Conservation (phyloP, 306 rosid genomes). For the Cucumis melo region DNA sequence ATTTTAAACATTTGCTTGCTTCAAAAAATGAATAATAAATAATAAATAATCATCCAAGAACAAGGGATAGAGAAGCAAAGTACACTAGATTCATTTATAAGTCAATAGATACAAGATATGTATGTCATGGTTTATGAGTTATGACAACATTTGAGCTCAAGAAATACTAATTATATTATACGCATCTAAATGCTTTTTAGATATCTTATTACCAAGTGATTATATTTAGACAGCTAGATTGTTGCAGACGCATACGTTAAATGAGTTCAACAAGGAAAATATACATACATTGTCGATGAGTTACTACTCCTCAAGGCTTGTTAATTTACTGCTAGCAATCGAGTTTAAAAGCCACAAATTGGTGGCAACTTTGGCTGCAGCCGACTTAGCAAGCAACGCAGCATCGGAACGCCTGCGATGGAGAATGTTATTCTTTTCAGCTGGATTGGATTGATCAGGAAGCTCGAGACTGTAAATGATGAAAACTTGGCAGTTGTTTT, state of each 20-base stretch:
- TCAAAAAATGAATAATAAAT: too few relatives aligned
- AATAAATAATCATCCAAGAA: background rate
- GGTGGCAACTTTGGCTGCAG: constrained; percentile 51
- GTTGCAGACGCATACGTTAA: background rate
- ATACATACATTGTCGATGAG: background rate
- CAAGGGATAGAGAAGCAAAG: background rate
- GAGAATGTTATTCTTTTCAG: constrained; percentile 20
- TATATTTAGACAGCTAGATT: background rate
- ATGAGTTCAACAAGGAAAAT: background rate
- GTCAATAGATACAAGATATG: background rate
- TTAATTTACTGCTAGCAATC: constrained; percentile 73
- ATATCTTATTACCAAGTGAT: background rate
- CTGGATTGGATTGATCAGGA: constrained; percentile 32
- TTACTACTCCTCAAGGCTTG: constrained; percentile 31
- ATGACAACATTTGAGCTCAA: background rate
- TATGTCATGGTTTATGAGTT: background rate
- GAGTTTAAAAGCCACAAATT: constrained; percentile 79
- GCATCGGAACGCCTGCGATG: constrained; percentile 37
- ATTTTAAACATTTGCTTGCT: too few relatives aligned
- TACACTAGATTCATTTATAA: background rate
- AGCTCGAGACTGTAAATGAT: constrained; percentile 63
- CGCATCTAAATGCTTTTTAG: background rate
- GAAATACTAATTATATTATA: too few relatives aligned
- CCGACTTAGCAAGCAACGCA: constrained; percentile 45
- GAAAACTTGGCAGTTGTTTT: constrained; percentile 29